These are phyloP conservation scores for Diaporthe ampelina DNA, from an alignment of 2,329 filamentous ascomycete genomes.

Conservation along the genomic window DNA sequence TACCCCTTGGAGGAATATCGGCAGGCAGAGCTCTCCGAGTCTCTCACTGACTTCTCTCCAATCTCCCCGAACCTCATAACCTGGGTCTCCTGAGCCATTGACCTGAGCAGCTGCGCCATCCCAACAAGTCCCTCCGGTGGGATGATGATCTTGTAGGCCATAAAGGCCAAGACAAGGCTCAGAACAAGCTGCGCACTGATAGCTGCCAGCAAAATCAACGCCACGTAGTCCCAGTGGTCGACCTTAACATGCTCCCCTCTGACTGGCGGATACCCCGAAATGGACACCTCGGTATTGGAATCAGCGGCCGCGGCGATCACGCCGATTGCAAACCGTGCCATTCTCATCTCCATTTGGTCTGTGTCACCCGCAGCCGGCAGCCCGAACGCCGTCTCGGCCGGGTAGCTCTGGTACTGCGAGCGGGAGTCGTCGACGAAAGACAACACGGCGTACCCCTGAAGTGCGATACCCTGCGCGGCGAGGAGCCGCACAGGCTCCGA, in stretches of 20 bases:
- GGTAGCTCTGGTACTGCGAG: slow-evolving; percentile 57
- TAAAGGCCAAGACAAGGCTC: slow-evolving; percentile 11
- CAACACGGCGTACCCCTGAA: slow-evolving; percentile 53
- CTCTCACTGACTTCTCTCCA: not conserved
- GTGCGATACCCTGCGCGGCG: slow-evolving; percentile 55
- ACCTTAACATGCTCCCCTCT: slow-evolving; percentile 51
- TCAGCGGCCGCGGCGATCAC: slow-evolving; percentile 52
- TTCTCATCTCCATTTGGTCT: slow-evolving; percentile 34
- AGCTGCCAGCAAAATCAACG: slow-evolving; percentile 48
- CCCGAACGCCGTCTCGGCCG: slow-evolving; percentile 57
- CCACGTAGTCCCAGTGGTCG: slow-evolving; percentile 49
- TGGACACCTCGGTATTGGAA: slow-evolving; percentile 47
- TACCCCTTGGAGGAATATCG: slow-evolving; percentile 3
- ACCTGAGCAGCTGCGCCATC: slow-evolving; percentile 34
- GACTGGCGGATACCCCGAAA: slow-evolving; percentile 49
- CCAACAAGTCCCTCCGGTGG: slow-evolving; percentile 27
- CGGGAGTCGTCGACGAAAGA: slow-evolving; percentile 44
- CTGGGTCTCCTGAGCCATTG: slow-evolving; percentile 70
- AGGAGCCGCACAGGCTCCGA: slow-evolving; percentile 52
- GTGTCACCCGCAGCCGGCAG: slow-evolving; percentile 48
- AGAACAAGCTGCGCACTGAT: slow-evolving; percentile 43
- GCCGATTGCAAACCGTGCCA: slow-evolving; percentile 55
- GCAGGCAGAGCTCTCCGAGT: not conserved
- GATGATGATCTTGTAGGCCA: slow-evolving; percentile 35
- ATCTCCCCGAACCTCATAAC: not conserved